Percentiles rank a stretch among this genome's conserved stretches.
phyloP scores from a whole-genome alignment of 805 yeast species.

The Yamadazyma insecticola region DNA sequence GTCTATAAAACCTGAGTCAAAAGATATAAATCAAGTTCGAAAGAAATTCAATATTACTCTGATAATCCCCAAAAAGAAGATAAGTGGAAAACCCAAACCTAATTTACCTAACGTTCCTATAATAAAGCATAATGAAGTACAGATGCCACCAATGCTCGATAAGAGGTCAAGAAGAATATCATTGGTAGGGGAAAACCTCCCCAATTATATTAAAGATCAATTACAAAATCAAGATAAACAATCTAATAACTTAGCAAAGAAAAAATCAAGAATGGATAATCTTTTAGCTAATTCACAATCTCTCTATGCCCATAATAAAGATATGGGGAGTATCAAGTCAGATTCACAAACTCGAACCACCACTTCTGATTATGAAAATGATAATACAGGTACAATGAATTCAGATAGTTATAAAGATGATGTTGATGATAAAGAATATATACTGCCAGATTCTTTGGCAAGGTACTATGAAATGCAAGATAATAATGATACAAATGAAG shows the following conservation, averaged over 20 bases:
- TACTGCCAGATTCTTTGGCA: slow-evolving; percentile 38
- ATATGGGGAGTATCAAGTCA: slow-evolving; percentile 11
- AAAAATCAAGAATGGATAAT: slow-evolving; percentile 24
- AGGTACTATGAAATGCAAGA: slow-evolving; percentile 22
- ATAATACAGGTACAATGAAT: slow-evolving; percentile 8
- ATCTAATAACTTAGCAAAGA: slow-evolving; percentile 6
- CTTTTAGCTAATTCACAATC: slow-evolving; percentile 33
- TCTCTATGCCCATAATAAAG: slow-evolving; percentile 24
- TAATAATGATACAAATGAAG: slow-evolving; percentile 14
- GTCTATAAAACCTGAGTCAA: slow-evolving; percentile 14
- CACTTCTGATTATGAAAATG: slow-evolving; percentile 11
- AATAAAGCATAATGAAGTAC: not conserved
- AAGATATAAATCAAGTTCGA: not conserved
- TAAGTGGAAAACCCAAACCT: not conserved
- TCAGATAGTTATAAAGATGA: slow-evolving; percentile 15
- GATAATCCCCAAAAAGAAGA: slow-evolving; percentile 7
- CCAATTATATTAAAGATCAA: slow-evolving; percentile 26
- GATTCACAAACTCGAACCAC: slow-evolving; percentile 8
- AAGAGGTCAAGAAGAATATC: slow-evolving; percentile 22
- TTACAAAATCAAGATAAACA: not conserved
- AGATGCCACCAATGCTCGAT: slow-evolving; percentile 1
- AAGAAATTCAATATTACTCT: slow-evolving; percentile 7
- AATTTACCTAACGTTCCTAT: not conserved
- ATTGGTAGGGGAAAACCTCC: slow-evolving; percentile 32
- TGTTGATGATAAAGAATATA: slow-evolving; percentile 31